Evolutionary conservation across 1,284 basidiomycete genomes (phyloP).

Genomic region (Anthracocystis panici-leucophaei): DNA sequence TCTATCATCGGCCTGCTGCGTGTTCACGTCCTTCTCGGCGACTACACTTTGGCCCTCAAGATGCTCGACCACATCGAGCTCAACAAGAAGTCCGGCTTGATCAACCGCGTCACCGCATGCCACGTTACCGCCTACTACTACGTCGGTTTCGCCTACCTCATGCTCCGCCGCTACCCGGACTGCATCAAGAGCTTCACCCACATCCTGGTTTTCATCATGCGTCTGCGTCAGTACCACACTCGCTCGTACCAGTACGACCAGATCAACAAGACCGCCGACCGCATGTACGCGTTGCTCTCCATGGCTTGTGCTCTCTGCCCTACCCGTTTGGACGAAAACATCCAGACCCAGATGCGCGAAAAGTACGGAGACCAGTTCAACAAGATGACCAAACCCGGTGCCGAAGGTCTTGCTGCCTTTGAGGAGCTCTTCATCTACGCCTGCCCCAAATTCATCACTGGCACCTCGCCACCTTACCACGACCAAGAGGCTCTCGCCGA

Average conservation of each 20-base stretch:
- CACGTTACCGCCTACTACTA: constrained; percentile 94
- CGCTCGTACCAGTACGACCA: constrained; percentile 96
- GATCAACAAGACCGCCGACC: constrained; percentile 95
- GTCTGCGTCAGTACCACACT: constrained; percentile 83
- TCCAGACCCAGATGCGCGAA: constrained; percentile 91
- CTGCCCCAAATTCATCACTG: constrained; percentile 95
- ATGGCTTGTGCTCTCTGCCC: constrained; percentile 93
- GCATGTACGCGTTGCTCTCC: constrained; percentile 96
- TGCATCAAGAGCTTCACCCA: constrained; percentile 92
- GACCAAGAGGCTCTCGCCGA: constrained; percentile 78
- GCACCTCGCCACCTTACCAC: constrained; percentile 89
- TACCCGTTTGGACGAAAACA: constrained; percentile 88
- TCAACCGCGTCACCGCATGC: constrained; percentile 66
- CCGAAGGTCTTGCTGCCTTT: constrained; percentile 83
- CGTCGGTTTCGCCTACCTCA: constrained; percentile 95
- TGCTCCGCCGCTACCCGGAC: constrained; percentile 92
- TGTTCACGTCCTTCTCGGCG: constrained; percentile 93
- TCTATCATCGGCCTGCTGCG: constrained; percentile 93
- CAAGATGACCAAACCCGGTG: constrained; percentile 78
- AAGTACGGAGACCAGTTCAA: constrained; percentile 89
- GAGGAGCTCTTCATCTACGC: constrained; percentile 95
- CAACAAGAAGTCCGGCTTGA: constrained; percentile 62
- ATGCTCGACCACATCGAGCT: constrained; percentile 91
- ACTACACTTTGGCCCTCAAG: constrained; percentile 93
- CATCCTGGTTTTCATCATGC: constrained; percentile 78